These are phyloP conservation scores for Colletotrichum aenigma DNA, from an alignment of 2,329 filamentous ascomycete species.

Conservation along the genomic window DNA sequence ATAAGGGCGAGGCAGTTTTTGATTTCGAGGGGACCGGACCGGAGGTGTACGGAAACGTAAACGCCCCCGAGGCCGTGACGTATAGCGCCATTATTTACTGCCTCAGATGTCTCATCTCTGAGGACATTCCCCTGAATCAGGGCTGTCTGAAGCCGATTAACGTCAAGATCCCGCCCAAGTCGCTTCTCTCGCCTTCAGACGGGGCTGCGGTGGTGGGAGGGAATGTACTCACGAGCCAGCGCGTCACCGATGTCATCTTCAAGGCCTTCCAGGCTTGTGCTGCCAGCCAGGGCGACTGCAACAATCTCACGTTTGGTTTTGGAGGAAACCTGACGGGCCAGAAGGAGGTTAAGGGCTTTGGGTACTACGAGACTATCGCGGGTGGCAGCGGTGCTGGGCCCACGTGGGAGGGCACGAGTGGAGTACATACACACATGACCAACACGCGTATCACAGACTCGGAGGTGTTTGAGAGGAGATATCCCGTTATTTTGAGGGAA, in stretches of 20 bases:
- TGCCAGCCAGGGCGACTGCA: conserved; percentile 80
- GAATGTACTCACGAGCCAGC: conserved; percentile 64
- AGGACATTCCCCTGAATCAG: conserved; percentile 85
- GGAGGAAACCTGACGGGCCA: conserved; percentile 47
- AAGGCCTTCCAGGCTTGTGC: conserved; percentile 82
- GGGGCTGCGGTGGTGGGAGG: conserved; percentile 82
- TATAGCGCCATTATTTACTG: conserved; percentile 91
- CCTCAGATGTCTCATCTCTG: conserved; percentile 76
- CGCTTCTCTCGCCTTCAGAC: conserved; percentile 76
- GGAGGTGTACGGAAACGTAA: conserved; percentile 81
- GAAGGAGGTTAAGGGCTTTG: conserved; percentile 43
- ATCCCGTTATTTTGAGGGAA: conserved; percentile 74
- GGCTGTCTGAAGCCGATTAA: conserved; percentile 78
- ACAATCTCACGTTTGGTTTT: conserved; percentile 85
- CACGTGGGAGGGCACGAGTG: conserved; percentile 45
- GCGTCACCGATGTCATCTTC: conserved; percentile 49
- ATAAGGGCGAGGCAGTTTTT: conserved; percentile 79
- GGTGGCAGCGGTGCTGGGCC: conserved; percentile 73
- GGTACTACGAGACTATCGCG: conserved; percentile 66
- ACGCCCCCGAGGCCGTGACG: conserved; percentile 81
- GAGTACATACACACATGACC: conserved; percentile 64
- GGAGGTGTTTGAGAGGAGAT: conserved; percentile 53
- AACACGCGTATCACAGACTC: conserved; percentile 76
- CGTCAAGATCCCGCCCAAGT: conserved; percentile 74
- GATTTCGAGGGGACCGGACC: conserved; percentile 82